Evolutionary conservation across 1,139 yeast species (phyloP), one percentile per base, ranked within the genome.

Genomic region (Geotrichum candidum): DNA sequence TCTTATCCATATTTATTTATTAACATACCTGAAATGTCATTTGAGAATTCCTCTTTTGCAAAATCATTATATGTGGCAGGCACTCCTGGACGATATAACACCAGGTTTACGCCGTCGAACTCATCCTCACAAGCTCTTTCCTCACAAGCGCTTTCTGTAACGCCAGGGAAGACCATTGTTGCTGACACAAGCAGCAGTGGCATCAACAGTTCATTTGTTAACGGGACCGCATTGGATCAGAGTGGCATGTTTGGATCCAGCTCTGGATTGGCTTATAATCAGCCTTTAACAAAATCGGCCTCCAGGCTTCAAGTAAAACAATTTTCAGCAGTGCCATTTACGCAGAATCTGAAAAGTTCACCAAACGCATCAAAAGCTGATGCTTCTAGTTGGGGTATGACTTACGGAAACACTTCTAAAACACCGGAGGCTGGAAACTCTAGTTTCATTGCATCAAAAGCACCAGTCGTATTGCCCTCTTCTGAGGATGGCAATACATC

Each of bases 31-130:
- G 50, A 35, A 33, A 69, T 69, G 76, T 66, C 72, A 31, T 68
- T 68, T 62, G 71, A 69, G 35, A 63, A 66, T 31, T 68, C 73
- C 27, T 65, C 71, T 9, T 70, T 70, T 64, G 70, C 71, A 33
- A 63, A 65, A 54, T 67, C 72, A 10, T 64, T 69, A 50, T 70
- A 66, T 58, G 61, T 60, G 58, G 66, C 71, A 7, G 72, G 72
- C 31, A 63, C 72, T n/a, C 61, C 46, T 13, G 46, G 46, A 41
- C 46, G 18, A n/a, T 41, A 41, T 41, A 41, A 6, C 46, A n/a
- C 46, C 22, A 13, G 46, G 22, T 41, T 41, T 22, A 41, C 46
- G 1, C 46, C 46, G 18, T 15, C 46, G n/a, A 41, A 41, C 22
- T 41, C 22, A n/a, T 41, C 46, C n/a, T 41, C 46, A 41, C 46